Base-by-base conservation (phyloP, 2,329 filamentous ascomycete genomes). In the Penicillium griseofulvum region DNA sequence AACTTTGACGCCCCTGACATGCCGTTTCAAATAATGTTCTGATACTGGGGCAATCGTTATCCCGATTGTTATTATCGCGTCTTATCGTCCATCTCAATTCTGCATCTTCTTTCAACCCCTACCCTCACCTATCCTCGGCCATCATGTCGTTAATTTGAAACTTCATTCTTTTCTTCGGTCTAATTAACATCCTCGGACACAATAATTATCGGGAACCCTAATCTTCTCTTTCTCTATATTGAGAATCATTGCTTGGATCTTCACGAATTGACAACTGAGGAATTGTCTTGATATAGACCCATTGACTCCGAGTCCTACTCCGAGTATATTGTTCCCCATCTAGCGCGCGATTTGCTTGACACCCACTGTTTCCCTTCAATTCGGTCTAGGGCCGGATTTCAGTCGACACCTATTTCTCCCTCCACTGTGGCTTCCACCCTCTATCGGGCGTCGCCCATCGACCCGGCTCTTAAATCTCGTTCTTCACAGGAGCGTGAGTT, bases 371-470 rank as follows among this genome's bases (percentile, higher is more conserved):
- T 33, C 9, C 37, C 52, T 59, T 51, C 58, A 63, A 65, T 72
- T 72, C 70, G 70, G 69, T 72, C 60, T 49, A 54, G 46, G 65
- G 57, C 67, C 67, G 66, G 60, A 71, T 72, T 70, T 73, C 58
- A 63, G 69, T 62, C 39, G 45, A 59, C 51, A 64, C 66, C 70
- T 66, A 66, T 66, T 59, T 67, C 83, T 80, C 79, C 82, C 76
- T 85, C 81, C 74, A 80, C 81, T 68, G 80, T 85, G 73, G 81
- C 81, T 74, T 79, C 80, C 68, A 75, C 83, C 68, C 76, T 84
- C 55, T 84, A 82, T 68, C 77, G 81, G 80, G 80, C 83, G 62
- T 79, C 82, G 77, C 79, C 81, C 78, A 78, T 83, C 71, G 82
- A 79, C 66, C 74, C 76, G 63, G 68, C 71, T 58, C 68, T 77